Conservation (phyloP, 129 eudicot species). For the Flaveria trinervia region DNA sequence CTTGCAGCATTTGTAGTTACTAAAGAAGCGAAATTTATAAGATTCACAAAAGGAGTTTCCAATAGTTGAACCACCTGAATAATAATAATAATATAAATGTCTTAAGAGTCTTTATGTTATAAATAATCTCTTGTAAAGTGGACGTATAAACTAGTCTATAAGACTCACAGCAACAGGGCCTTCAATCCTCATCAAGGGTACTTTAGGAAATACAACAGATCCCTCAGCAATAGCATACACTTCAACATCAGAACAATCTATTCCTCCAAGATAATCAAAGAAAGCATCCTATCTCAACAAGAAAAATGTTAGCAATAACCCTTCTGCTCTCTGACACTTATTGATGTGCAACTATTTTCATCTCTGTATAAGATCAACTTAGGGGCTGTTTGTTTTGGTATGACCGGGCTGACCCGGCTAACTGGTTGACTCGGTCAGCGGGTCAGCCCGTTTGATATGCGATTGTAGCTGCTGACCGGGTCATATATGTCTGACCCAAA, state of each 20-base stretch:
- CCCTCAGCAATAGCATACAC: slow-evolving; percentile 89
- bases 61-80: slow-evolving; percentile 87
- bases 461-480: too few species aligned
- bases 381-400: too few species aligned
- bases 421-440: too few species aligned
- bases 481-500: too few species aligned
- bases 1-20: slow-evolving; percentile 98
- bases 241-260: slow-evolving; percentile 91
- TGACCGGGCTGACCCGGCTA: too few species aligned
- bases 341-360: neutral
- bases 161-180: slow-evolving; percentile 94
- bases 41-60: slow-evolving; percentile 93
- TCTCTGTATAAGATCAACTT: neutral
- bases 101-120: neutral
- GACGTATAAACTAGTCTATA: slow-evolving; percentile 6
- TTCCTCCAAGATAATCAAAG: slow-evolving; percentile 78
- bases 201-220: slow-evolving; percentile 87
- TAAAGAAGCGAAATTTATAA: slow-evolving; percentile 85
- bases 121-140: slow-evolving; percentile 13
- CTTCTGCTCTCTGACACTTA: neutral
- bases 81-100: slow-evolving; percentile 10
- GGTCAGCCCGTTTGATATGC: too few species aligned
- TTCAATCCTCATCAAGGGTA: slow-evolving; percentile 93
- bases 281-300: slow-evolving; percentile 63
- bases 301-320: slow-evolving; percentile 13